Conservation (phyloP, 495 filamentous ascomycete species). For the Talaromyces trachyspermus region DNA sequence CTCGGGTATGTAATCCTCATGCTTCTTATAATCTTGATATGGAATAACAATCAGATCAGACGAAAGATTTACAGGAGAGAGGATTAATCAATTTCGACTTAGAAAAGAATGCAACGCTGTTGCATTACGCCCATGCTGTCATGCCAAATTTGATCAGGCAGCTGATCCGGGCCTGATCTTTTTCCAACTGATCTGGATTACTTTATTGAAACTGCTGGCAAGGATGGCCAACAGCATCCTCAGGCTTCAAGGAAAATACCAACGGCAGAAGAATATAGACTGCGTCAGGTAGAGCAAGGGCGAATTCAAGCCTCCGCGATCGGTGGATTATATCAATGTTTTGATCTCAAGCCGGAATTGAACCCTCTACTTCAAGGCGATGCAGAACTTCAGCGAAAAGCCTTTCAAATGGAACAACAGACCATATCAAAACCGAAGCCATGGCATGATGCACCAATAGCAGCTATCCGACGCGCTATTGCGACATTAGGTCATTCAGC, state of each 20-base stretch:
- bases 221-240: not conserved
- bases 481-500: not conserved
- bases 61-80: not conserved
- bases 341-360: not conserved
- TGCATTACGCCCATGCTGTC: not conserved
- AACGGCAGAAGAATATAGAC: not conserved
- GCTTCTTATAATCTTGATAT: not conserved
- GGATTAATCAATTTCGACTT: not conserved
- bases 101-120: not conserved
- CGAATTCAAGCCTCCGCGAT: not conserved
- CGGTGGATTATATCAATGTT: slow-evolving; percentile 1
- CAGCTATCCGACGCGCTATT: slow-evolving; percentile 2
- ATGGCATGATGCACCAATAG: slow-evolving; percentile 9
- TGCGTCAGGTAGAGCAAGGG: not conserved
- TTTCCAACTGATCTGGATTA: slow-evolving; percentile 1
- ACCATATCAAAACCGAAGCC: slow-evolving; percentile 10
- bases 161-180: slow-evolving; percentile 2
- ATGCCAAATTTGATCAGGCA: not conserved
- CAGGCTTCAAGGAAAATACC: not conserved
- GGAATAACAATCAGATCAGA: not conserved
- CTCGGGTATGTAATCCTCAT: not conserved
- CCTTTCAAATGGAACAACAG: slow-evolving; percentile 11
- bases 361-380: not conserved
- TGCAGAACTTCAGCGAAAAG: not conserved
- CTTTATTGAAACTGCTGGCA: not conserved